Evolutionary conservation across 139 green algal genomes (phyloP).

Genomic region (Choricystis sp.): DNA sequence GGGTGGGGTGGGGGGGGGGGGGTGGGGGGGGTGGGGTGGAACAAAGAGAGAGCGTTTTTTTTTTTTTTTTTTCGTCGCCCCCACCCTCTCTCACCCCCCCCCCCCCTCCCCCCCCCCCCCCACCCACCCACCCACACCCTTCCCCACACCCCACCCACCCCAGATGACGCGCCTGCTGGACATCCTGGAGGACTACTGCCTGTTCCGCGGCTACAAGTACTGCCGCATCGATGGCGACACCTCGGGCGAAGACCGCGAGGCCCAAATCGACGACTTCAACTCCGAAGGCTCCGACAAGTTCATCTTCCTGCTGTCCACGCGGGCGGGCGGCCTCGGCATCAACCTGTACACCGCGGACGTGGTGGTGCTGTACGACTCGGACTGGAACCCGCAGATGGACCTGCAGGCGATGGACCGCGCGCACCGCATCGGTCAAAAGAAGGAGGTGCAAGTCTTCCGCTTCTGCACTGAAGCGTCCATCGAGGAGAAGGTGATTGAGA

Average conservation of each 20-base stretch:
- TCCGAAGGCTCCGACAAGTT: conserved; percentile 71
- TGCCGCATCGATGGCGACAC: conserved; percentile 98
- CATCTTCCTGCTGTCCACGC: conserved; percentile 88
- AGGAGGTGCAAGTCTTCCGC: conserved; percentile 96
- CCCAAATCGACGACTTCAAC: conserved; percentile 86
- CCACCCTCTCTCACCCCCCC: too few species aligned
- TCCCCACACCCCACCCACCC: too few species aligned
- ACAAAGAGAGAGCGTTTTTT: too few species aligned
- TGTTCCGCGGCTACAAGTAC: conserved; percentile 69
- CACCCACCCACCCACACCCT: too few species aligned
- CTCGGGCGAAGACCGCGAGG: conserved; percentile 79
- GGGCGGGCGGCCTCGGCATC: conserved; percentile 90
- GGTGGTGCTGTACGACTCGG: conserved; percentile 90
- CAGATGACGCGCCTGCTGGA: conserved; percentile 93
- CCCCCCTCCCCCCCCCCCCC: too few species aligned
- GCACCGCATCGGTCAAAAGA: conserved; percentile 99
- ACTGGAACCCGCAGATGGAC: conserved; percentile 51
- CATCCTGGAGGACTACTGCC: conserved; percentile 91
- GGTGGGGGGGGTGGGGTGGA: too few species aligned
- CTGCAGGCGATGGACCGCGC: conserved; percentile 94
- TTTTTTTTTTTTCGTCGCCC: too few species aligned
- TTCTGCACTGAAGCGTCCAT: conserved; percentile 95
- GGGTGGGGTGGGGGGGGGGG: too few species aligned
- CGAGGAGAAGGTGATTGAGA: conserved; percentile 99
- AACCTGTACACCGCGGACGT: conserved; percentile 96